These are phyloP conservation scores for Pyrenochaeta sp. DNA, from an alignment of 2,329 filamentous ascomycete genomes.

Conservation along the genomic window DNA sequence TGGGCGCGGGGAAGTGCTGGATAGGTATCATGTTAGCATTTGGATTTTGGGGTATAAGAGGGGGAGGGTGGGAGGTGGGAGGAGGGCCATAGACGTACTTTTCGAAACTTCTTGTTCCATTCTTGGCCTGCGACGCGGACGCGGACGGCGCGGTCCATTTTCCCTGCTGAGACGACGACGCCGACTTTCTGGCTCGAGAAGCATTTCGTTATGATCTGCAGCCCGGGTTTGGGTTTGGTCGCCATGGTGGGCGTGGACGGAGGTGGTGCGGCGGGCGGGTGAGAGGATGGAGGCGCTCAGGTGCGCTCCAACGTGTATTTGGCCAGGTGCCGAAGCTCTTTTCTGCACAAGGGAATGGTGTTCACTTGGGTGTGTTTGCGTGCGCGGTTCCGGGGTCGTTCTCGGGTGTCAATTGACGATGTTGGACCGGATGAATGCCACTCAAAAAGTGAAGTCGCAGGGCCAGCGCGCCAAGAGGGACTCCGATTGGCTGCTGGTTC, in stretches of 20 bases:
- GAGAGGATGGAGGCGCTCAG: constrained; percentile 16
- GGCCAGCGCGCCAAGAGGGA: constrained; percentile 26
- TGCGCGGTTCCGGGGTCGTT: constrained; percentile 4
- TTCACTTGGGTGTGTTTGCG: constrained; percentile 3
- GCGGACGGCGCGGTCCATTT: constrained; percentile 81
- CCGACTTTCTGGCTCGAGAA: constrained; percentile 54
- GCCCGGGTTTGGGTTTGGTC: constrained; percentile 24
- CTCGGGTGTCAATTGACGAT: constrained; percentile 20
- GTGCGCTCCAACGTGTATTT: constrained; percentile 11
- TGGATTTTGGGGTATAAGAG: not conserved
- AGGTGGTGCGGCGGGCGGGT: constrained; percentile 11
- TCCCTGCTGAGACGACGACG: constrained; percentile 78
- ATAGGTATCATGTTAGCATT: constrained; percentile 7
- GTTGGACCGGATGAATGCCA: constrained; percentile 10
- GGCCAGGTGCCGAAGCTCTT: not conserved
- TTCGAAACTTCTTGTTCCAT: constrained; percentile 76
- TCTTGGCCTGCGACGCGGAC: constrained; percentile 74
- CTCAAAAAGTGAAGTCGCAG: constrained; percentile 32
- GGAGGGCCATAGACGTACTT: constrained; percentile 69
- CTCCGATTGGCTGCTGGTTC: constrained; percentile 36
- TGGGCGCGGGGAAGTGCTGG: constrained; percentile 70
- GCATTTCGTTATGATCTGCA: constrained; percentile 33
- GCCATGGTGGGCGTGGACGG: constrained; percentile 25
- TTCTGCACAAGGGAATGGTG: constrained; percentile 31
- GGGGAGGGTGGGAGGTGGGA: not conserved